Base-by-base conservation (phyloP, 176 grass and related monocot genomes). In the Musa schizocarpa region DNA sequence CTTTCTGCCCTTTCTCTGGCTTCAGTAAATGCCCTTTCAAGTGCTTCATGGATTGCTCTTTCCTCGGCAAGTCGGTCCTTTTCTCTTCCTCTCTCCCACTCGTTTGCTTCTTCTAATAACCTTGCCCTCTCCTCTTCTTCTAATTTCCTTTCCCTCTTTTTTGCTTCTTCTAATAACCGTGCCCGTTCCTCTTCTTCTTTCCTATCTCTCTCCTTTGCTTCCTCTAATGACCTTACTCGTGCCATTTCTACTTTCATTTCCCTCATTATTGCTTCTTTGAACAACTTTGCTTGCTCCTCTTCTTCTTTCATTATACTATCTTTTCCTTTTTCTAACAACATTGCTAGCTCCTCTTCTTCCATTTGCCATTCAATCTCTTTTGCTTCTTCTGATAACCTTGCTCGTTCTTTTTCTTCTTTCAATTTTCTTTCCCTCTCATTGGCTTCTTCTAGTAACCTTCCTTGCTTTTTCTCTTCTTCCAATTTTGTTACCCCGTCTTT, bases 1-100 rank as follows among this genome's bases (percentile, higher is more conserved):
- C 77, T 83, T 87, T 87, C 85, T 19, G 85, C 81, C 56, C 85
- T 83, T 52, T 81, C 75, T 71, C 29, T 72, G 62, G 78, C 82
- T 75, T 92, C 87, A 77, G 77, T 78, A 48, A 87, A 48, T 80
- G 69, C 86, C 61, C 81, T 92, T 67, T 86, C 86, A 53, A 86
- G 83, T 73, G 80, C 81, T 71, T 75, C 78, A 50, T 81, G 53
- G 72, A 79, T 79, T 61, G 75, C 73, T 79, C 80, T 92, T 53
- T 77, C 80, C 20, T 68, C 55, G 68, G 88, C 88, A 79, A 66
- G 27, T 23, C 75, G 77, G 14, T 56, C 82, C 48, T 74, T 71
- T 74, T 78, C 50, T 79, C 52, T 53, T 65, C 71, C 63, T 51
- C 86, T 78, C 77, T 95, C 85, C 68, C 75, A 88, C 69, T 91